Conservation (phyloP, 345 rosid genomes). For the Citropsis articulata region DNA sequence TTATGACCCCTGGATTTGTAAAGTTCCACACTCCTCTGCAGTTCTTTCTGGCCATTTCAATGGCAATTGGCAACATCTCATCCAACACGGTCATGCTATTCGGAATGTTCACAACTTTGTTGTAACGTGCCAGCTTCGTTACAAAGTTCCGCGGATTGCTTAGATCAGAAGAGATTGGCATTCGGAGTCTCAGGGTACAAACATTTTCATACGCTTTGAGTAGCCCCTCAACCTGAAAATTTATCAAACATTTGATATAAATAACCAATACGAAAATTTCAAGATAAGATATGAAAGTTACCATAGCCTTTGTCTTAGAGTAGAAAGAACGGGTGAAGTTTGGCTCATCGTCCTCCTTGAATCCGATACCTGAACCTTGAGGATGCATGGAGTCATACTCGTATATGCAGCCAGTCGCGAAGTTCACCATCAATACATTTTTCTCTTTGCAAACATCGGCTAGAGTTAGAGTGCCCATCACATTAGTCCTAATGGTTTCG, state of each 20-base stretch:
- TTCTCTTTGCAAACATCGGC: slow-evolving; percentile 52
- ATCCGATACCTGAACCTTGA: slow-evolving; percentile 50
- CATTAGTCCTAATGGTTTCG: slow-evolving; percentile 49
- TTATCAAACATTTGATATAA: neutral
- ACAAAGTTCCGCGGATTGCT: slow-evolving; percentile 55
- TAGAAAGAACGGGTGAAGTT: slow-evolving; percentile 53
- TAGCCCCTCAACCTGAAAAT: slow-evolving; percentile 53
- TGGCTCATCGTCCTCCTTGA: slow-evolving; percentile 55
- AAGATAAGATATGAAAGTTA: slow-evolving; percentile 10
- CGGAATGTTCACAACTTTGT: slow-evolving; percentile 57
- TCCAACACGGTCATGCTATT: slow-evolving; percentile 66
- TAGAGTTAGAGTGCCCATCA: slow-evolving; percentile 47
- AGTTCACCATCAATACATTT: slow-evolving; percentile 47
- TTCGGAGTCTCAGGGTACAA: slow-evolving; percentile 53
- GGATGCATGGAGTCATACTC: slow-evolving; percentile 51
- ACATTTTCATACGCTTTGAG: slow-evolving; percentile 49
- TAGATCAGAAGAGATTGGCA: slow-evolving; percentile 62
- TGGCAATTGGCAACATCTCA: slow-evolving; percentile 55
- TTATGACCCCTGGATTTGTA: slow-evolving; percentile 59
- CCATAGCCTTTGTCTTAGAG: slow-evolving; percentile 65
- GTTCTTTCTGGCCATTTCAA: slow-evolving; percentile 60
- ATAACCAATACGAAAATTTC: neutral
- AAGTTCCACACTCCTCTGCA: slow-evolving; percentile 60
- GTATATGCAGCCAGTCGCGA: slow-evolving; percentile 58
- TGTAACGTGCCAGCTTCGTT: slow-evolving; percentile 43